Evolutionary conservation across 257 asterid species (phyloP).

Genomic region (Eustoma russellianum): DNA sequence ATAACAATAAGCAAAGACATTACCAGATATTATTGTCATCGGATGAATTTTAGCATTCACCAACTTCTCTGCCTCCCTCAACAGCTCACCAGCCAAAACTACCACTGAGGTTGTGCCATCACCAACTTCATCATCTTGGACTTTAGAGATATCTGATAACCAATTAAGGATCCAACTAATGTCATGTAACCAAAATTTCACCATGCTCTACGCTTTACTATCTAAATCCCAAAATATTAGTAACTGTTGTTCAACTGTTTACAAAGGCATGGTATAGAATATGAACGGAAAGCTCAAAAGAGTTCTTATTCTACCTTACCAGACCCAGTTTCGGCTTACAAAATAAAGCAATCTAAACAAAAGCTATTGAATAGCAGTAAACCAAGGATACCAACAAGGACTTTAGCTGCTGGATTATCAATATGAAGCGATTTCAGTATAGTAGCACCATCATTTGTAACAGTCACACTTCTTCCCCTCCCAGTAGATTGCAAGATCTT

Average conservation of each 20-base stretch:
- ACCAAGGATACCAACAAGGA: constrained; percentile 82
- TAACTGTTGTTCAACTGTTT: too few relatives aligned
- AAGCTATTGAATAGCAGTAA: too few relatives aligned
- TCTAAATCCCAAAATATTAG: too few relatives aligned
- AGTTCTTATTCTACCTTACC: too few relatives aligned
- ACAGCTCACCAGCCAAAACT: constrained; percentile 95
- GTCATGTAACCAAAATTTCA: too few relatives aligned
- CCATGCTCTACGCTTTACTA: too few relatives aligned
- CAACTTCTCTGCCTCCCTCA: constrained; percentile 96
- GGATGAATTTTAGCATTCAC: constrained; percentile 88
- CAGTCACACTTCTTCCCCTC: constrained; percentile 75
- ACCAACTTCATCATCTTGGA: constrained; percentile 98
- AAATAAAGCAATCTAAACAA: too few relatives aligned
- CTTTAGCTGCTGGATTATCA: constrained; percentile 98
- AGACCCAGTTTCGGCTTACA: too few relatives aligned
- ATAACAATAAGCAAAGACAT: not conserved
- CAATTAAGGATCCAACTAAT: constrained; percentile 17
- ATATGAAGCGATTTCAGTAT: constrained; percentile 93
- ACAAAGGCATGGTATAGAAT: too few relatives aligned
- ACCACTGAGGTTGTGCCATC: constrained; percentile 99
- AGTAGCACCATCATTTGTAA: constrained; percentile 98
- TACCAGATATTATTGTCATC: constrained; percentile 86
- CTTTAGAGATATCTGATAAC: constrained; percentile 76
- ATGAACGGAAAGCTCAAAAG: too few relatives aligned
- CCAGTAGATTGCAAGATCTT: constrained; percentile 94